These are phyloP conservation scores for Solanum hybrid DNA, from an alignment of 305 asterid species.

Conservation along the genomic window DNA sequence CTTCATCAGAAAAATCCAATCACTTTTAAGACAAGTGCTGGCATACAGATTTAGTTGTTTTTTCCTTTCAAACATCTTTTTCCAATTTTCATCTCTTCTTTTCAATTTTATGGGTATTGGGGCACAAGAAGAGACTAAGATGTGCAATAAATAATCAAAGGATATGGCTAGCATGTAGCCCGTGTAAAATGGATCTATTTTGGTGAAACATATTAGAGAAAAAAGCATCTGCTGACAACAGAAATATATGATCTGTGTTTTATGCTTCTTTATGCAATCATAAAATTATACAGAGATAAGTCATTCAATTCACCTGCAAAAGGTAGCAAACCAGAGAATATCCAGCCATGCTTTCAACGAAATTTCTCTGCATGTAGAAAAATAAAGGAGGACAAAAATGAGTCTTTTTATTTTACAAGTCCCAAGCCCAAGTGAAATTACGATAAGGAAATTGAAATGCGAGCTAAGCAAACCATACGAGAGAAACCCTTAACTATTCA, in stretches of 20 bases:
- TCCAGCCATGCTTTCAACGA: constrained; percentile 96
- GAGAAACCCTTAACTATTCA: not conserved
- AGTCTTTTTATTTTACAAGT: not conserved
- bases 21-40: not conserved
- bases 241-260: not conserved
- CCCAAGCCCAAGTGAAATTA: not conserved
- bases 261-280: not conserved
- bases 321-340: constrained; percentile 89
- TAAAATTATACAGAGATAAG: constrained; percentile 5
- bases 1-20: not conserved
- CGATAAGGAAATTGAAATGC: not conserved
- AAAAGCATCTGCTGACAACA: not conserved
- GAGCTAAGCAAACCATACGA: not conserved
- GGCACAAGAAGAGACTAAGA: not conserved
- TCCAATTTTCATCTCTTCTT: not conserved
- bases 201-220: not conserved
- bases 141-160: not conserved
- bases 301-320: constrained; percentile 49
- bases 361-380: constrained; percentile 58
- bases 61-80: not conserved
- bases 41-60: not conserved
- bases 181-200: not conserved
- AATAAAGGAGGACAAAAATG: not conserved
- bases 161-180: not conserved
- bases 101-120: not conserved